Percentiles rank a stretch among this genome's conserved stretches.
Evolutionary conservation across 352 stramenopile genomes (phyloP).

Genomic region (Globisporangium heterothallicum): DNA sequence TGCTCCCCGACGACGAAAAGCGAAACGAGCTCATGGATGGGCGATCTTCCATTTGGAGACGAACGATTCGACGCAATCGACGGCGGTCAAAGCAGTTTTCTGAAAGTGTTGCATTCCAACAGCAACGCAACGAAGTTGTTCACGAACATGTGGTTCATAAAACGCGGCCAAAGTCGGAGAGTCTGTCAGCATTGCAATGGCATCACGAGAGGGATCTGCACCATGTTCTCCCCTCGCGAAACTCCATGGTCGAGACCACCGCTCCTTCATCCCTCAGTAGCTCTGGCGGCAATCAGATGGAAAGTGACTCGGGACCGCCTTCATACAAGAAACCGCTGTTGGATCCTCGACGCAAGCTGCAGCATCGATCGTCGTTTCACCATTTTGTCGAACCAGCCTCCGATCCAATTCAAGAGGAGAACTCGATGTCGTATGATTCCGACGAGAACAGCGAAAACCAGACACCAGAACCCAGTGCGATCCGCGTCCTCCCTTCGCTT

Average conservation of each 20-base stretch:
- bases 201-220: slow-evolving; percentile 7
- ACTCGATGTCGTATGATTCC: slow-evolving; percentile 41
- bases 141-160: slow-evolving; percentile 19
- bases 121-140: slow-evolving; percentile 45
- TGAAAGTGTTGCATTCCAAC: slow-evolving; percentile 60
- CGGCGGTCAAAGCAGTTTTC: slow-evolving; percentile 79
- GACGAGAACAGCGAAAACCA: slow-evolving; percentile 31
- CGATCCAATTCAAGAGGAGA: slow-evolving; percentile 61
- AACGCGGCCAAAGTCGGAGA: slow-evolving; percentile 51
- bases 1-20: slow-evolving; percentile 65
- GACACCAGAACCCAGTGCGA: background rate
- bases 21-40: slow-evolving; percentile 55
- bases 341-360: slow-evolving; percentile 58
- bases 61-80: slow-evolving; percentile 50
- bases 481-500: slow-evolving; percentile 4
- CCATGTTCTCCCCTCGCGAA: slow-evolving; percentile 3
- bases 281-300: slow-evolving; percentile 16
- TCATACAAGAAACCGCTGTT: slow-evolving; percentile 26
- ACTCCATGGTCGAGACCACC: slow-evolving; percentile 34
- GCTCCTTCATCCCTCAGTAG: slow-evolving; percentile 6
- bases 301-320: slow-evolving; percentile 14
- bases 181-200: slow-evolving; percentile 18
- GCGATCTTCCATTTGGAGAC: slow-evolving; percentile 54
- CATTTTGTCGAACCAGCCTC: slow-evolving; percentile 50
- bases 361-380: slow-evolving; percentile 57